A percentile compares a stretch with the other conserved stretches of the same genome.
Evolutionary conservation across 2,329 filamentous ascomycete genomes (phyloP).

Genomic region (Thielaviopsis ethacetica): DNA sequence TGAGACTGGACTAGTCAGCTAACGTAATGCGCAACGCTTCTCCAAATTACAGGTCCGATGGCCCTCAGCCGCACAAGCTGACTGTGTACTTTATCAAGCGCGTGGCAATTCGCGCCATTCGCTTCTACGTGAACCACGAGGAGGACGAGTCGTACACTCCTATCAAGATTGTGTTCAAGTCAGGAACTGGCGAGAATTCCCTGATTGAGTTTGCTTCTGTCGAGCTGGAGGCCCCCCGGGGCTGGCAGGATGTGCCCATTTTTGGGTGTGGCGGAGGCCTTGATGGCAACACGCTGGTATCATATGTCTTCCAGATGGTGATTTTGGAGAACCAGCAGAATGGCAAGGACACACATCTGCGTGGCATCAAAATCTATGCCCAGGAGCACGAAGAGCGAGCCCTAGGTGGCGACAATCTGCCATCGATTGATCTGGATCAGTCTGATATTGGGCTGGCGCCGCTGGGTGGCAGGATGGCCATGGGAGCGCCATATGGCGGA

Average conservation of each 20-base stretch:
- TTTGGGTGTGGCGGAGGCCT: slow-evolving; percentile 37
- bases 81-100: slow-evolving; percentile 78
- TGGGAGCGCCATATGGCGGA: slow-evolving; percentile 3
- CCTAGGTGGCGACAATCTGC: slow-evolving; percentile 5
- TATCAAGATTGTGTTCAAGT: slow-evolving; percentile 75
- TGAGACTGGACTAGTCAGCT: background rate
- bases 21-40: background rate
- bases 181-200: slow-evolving; percentile 82
- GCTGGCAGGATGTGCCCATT: slow-evolving; percentile 76
- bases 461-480: background rate
- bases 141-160: slow-evolving; percentile 94
- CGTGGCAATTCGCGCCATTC: slow-evolving; percentile 59
- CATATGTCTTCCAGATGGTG: slow-evolving; percentile 78
- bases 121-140: slow-evolving; percentile 80
- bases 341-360: slow-evolving; percentile 94
- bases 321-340: slow-evolving; percentile 97
- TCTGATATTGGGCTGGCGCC: background rate
- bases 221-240: slow-evolving; percentile 60
- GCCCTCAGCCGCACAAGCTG: slow-evolving; percentile 65
- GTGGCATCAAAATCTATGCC: slow-evolving; percentile 75
- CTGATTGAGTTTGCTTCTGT: slow-evolving; percentile 76
- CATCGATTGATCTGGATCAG: slow-evolving; percentile 2
- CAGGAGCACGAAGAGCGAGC: slow-evolving; percentile 28
- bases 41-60: slow-evolving; percentile 46
- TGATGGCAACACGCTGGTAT: slow-evolving; percentile 61